Base-by-base conservation (phyloP, 225 moss, liverwort and hornwort species). In the Pleurozium schreberi region DNA sequence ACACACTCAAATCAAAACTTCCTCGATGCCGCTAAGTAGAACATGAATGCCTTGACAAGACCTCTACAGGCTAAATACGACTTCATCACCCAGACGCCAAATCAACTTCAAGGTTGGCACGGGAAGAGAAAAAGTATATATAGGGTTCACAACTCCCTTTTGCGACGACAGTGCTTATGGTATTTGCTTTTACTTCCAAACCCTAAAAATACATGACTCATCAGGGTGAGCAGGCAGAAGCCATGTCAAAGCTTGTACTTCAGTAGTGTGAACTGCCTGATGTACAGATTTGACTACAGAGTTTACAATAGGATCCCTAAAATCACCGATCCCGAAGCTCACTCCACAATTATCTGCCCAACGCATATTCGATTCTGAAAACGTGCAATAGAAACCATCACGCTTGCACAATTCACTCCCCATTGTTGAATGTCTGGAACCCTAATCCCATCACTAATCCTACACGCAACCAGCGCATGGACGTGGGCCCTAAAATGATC, bases 21-120 rank as follows among this genome's bases (percentile, higher is more conserved):
- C 14, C 43, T 19, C 31, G 3, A 28, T 1, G 3, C 8, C 8
- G 3, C 49, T 12, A 15, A 5, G 5, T 1, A 28, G 3, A 2
- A 12, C 17, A 42, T 12, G 40, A 2, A 26, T 0, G 6, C 26
- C 17, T 10, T 0, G 10, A 0, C 5, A 6, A 36, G 5, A 7
- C 6, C 10, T 6, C 12, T 1, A 3, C 1, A 0, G 30, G n/a
- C n/a, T n/a, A n/a, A n/a, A n/a, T n/a, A n/a, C 63, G 5, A 6
- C 1, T 3, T 27, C 12, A 6, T 1, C 8, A 11, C 10, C 4
- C 6, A 28, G 47, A 8, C 38, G 14, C n/a, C 36, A n/a, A n/a
- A n/a, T n/a, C n/a, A n/a, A n/a, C n/a, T n/a, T n/a, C n/a, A n/a
- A n/a, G n/a, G n/a, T n/a, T n/a, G n/a, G n/a, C n/a, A n/a, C n/a